A percentile compares a stretch with the other conserved stretches of the same genome.
These are phyloP conservation scores for Triticum dicoccoides DNA, from an alignment of 176 grass and related monocot genomes.

Conservation along the genomic window DNA sequence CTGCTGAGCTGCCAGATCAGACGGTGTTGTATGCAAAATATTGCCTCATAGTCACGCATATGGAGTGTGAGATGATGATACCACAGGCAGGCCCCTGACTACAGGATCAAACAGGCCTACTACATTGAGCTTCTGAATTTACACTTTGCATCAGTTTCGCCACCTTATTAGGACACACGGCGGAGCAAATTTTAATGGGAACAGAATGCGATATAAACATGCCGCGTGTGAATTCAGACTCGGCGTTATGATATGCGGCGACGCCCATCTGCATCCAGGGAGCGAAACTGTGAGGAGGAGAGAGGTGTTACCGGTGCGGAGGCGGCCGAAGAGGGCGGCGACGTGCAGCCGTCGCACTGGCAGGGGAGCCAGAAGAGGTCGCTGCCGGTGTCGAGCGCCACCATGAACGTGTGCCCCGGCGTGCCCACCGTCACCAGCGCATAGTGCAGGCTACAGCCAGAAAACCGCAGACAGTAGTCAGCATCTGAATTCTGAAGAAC, in stretches of 20 bases:
- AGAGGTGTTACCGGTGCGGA: slow-evolving; percentile 46
- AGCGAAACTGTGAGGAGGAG: too few relatives aligned
- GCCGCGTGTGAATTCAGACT: too few relatives aligned
- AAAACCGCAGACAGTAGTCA: not conserved
- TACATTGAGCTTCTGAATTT: not conserved
- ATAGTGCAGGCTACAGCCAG: slow-evolving; percentile 60
- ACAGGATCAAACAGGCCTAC: not conserved
- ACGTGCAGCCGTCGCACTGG: slow-evolving; percentile 60
- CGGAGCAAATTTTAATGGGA: too few relatives aligned
- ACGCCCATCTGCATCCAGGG: too few relatives aligned
- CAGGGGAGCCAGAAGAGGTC: slow-evolving; percentile 89
- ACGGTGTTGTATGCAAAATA: not conserved
- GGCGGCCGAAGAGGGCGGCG: slow-evolving; percentile 26
- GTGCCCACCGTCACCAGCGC: slow-evolving; percentile 77
- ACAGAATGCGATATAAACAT: too few relatives aligned
- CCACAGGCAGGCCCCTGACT: not conserved
- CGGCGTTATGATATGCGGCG: too few relatives aligned
- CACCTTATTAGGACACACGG: not conserved
- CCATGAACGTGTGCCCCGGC: slow-evolving; percentile 74
- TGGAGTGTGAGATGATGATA: not conserved
- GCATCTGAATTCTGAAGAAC: not conserved
- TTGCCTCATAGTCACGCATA: not conserved
- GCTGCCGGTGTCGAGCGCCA: slow-evolving; percentile 87
- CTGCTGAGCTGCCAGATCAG: not conserved
- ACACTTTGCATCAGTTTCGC: not conserved